Evolutionary conservation across 192 early-diverging fungal genomes (phyloP), one percentile per base, ranked within the genome.

Genomic region (Pilobolus umbonatus): DNA sequence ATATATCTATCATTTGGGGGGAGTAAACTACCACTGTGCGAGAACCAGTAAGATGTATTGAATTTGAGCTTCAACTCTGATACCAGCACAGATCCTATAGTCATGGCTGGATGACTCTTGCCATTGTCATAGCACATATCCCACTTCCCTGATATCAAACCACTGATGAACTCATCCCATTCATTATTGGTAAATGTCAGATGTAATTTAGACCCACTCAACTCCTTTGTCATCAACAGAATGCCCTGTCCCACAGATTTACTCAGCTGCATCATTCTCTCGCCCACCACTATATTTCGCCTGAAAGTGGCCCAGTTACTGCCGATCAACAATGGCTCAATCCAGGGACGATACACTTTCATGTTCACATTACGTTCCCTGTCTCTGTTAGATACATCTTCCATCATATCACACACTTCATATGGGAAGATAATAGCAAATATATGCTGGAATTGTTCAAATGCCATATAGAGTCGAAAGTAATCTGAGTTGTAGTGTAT

Each of bases 191-290:
- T 73, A 44, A 73, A 73, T n/a, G 71, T 73, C 11, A 73, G 38
- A 24, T 73, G 71, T 15, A 77, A 49, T 43, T 77, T 77, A 3
- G 72, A 70, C 17, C 75, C 75, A 19, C 68, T 71, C 15, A 77
- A 43, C 49, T 77, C 75, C 57, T 77, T 77, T 17, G 75, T 77
- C 75, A 77, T 74, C 17, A 77, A 40, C 7, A 77, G 45, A 12
- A 68, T 68, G 11, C 75, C 75, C 51, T 74, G 64, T 17, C 75
- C 75, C 7, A 74, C 38, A 11, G 61, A 35, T 40, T 67, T 67
- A 11, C 61, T 67, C 25, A 73, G 21, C 9, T 64, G 71, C 56
- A 67, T 50, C 61, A 73, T 73, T 3, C 71, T 55, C 44, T 73
- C 71, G 14, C 71, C 71, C 0, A 73, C 71, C 4, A 73, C 65